A percentile compares a stretch with the other conserved stretches of the same genome.
phyloP scores from a whole-genome alignment of 805 yeast species.

The Hanseniaspora vineae region DNA sequence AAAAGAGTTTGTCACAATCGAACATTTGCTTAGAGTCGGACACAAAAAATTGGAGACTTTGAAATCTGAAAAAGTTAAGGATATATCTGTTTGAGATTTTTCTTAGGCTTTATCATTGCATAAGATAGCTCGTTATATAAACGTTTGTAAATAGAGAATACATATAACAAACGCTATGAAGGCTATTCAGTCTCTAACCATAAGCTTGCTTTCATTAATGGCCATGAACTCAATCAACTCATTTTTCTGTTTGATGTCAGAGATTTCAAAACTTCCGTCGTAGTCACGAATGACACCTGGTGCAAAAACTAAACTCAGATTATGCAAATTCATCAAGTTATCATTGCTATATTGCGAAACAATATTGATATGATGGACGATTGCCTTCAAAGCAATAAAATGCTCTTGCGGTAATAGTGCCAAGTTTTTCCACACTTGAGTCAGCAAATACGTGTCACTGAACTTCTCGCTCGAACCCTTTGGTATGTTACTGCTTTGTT shows the following conservation, averaged over 20 bases:
- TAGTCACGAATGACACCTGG: constrained; percentile 79
- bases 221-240: constrained; percentile 59
- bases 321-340: constrained; percentile 75
- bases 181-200: no score
- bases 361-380: constrained; percentile 52
- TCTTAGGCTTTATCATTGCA: no score
- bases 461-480: constrained; percentile 4
- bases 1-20: constrained; percentile 76
- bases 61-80: constrained; percentile 56
- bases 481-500: constrained; percentile 14
- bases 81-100: constrained; percentile 30
- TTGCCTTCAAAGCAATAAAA: constrained; percentile 36
- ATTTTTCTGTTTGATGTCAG: constrained; percentile 73
- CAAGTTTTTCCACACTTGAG: constrained; percentile 34
- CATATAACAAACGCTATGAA: neutral
- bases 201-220: constrained; percentile 21
- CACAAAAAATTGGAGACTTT: constrained; percentile 59
- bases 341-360: constrained; percentile 39
- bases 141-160: neutral
- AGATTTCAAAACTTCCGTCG: constrained; percentile 68
- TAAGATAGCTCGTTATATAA: no score
- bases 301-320: constrained; percentile 85
- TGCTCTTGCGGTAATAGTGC: constrained; percentile 56
- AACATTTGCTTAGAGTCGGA: constrained; percentile 71
- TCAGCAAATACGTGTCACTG: constrained; percentile 13